Evolutionary conservation across 1,284 basidiomycete genomes (phyloP), one percentile per base, ranked within the genome.

Genomic region (Microbotryum scabiosae): DNA sequence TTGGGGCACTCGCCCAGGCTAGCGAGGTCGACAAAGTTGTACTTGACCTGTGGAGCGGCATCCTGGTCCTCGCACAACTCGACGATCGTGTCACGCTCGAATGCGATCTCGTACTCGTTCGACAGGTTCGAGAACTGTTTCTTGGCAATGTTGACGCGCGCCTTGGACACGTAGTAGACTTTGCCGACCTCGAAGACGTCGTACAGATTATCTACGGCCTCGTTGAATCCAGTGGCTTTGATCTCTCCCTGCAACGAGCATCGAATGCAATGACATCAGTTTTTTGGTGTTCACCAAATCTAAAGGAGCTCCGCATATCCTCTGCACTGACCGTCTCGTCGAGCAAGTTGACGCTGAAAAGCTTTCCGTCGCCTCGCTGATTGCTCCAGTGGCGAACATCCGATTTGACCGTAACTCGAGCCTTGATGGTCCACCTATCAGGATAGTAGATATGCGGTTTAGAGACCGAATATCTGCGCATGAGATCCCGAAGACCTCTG

Each of bases 361-460:
- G 79, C 74, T 97, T 94, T 50, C 96, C 96, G 70, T 97, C 96
- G 52, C 96, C 96, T 14, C 86, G 82, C 68, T 82, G 79, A 74
- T 96, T 98, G 5, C 88, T 88, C 84, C 87, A 99, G 50, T 84
- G 83, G 72, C 84, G 87, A 72, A 98, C 84, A 0, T 97, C 94
- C 0, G 84, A 85, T 77, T 94, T 97, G 70, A 88, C 84, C 3
- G 85, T 89, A 51, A 97, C 90, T 54, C 91, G 86, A 26, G 91
- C 96, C 74, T 92, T 93, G 81, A 98, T 97, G 4, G 89, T 94
- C 94, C 92, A 96, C 73, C 76, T 78, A 56, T 2, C 12, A 47
- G 2, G 36, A 56, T 41, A 59, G 48, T 41, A 47, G 18, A 23
- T 16, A 48, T n/a, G 21, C 7, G 18, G 1, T 26, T 9, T 10